phyloP scores from a whole-genome alignment of 2,329 filamentous ascomycete species.

The Chaetothyriales sp. region DNA sequence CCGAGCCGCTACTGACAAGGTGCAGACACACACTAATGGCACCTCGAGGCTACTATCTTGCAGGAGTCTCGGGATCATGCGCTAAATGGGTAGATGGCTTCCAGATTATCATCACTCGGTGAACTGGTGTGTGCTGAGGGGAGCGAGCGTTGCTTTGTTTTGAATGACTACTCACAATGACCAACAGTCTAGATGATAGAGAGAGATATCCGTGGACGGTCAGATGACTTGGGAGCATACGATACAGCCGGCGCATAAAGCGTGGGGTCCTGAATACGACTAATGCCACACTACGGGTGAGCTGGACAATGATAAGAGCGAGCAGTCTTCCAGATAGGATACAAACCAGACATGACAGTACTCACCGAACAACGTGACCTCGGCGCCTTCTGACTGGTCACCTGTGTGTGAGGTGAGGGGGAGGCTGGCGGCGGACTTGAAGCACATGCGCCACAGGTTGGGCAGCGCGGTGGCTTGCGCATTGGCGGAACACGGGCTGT shows the following conservation, averaged over 20 bases:
- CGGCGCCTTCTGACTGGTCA: not conserved
- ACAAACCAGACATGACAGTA: not conserved
- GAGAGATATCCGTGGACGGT: not conserved
- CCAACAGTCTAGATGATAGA: not conserved
- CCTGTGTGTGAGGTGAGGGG: not conserved
- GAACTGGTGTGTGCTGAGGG: slow-evolving; percentile 18
- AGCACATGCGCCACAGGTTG: not conserved
- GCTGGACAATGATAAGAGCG: not conserved
- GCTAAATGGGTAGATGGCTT: slow-evolving; percentile 74
- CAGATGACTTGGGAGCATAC: not conserved
- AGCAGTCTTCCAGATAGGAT: not conserved
- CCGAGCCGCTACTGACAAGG: slow-evolving; percentile 1
- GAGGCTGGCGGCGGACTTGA: not conserved
- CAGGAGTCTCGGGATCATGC: slow-evolving; percentile 70
- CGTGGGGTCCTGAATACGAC: not conserved
- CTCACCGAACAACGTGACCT: not conserved
- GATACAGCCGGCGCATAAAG: not conserved
- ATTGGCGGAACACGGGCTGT: not conserved
- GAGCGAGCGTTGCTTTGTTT: not conserved
- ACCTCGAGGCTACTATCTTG: slow-evolving; percentile 75
- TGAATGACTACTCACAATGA: not conserved
- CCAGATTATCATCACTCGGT: slow-evolving; percentile 62
- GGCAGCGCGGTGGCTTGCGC: not conserved
- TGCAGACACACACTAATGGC: slow-evolving; percentile 71
- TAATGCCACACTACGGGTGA: not conserved